phyloP scores from a whole-genome alignment of 176 grass and related monocot species.

The bread wheat (Triticum aestivum) region IWGSC_CS_RefSeq_v2.1 NC_057811.1:241153915-241154414 shows the following conservation, averaged over 20 bases:
- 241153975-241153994: neutral
- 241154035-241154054: neutral
- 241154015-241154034: neutral
- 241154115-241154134: neutral
- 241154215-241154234: too few relatives aligned
- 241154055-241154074: neutral
- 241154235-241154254: too few relatives aligned
- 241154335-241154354: too few relatives aligned
- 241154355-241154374: too few relatives aligned
- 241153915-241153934: neutral
- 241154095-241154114: neutral
- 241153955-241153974: neutral
- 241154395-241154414: too few relatives aligned
- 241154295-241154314: too few relatives aligned
- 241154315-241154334: too few relatives aligned
- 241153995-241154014: conserved; percentile 17
- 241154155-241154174: neutral
- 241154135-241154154: neutral
- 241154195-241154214: too few relatives aligned
- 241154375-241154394: too few relatives aligned
- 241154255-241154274: too few relatives aligned
- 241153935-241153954: neutral
- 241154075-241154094: neutral
- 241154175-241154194: neutral
- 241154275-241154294: too few relatives aligned